Percentiles rank a stretch among this genome's conserved stretches.
Evolutionary conservation across 768 basidiomycete genomes (phyloP).

Genomic region (Heimioporus sp.): DNA sequence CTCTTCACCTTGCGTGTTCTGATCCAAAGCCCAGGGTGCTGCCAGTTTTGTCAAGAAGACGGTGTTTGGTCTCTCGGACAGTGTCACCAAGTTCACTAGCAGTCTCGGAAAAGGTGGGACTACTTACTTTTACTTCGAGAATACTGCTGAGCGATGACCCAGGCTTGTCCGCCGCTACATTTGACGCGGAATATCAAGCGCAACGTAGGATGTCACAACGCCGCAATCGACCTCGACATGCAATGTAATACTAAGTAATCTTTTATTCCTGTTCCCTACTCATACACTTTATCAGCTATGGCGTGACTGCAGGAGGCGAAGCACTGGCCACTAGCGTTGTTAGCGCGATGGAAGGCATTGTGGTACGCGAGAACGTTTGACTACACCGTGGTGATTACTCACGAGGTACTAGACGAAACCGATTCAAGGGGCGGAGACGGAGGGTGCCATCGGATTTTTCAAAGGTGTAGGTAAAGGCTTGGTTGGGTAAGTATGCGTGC

Average conservation of each 20-base stretch:
- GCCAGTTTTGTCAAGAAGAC: slow-evolving; percentile 99
- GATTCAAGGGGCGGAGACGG: slow-evolving; percentile 92
- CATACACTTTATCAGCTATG: slow-evolving; percentile 57
- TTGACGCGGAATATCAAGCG: slow-evolving; percentile 94
- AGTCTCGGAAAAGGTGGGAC: slow-evolving; percentile 88
- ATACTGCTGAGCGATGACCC: not conserved
- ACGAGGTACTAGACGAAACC: slow-evolving; percentile 75
- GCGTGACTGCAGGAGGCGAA: slow-evolving; percentile 93
- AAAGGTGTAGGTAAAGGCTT: slow-evolving; percentile 97
- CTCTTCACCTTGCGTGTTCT: not conserved
- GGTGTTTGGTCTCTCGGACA: slow-evolving; percentile 93
- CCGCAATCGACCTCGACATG: slow-evolving; percentile 94
- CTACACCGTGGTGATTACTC: not conserved
- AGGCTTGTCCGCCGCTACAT: slow-evolving; percentile 95
- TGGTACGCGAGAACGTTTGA: slow-evolving; percentile 48
- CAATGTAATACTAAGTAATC: slow-evolving; percentile 56
- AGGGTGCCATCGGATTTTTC: slow-evolving; percentile 94
- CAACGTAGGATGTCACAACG: slow-evolving; percentile 84
- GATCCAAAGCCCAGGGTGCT: slow-evolving; percentile 64
- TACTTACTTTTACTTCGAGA: not conserved
- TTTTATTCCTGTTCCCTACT: not conserved
- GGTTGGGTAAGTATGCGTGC: slow-evolving; percentile 62
- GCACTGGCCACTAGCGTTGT: slow-evolving; percentile 92
- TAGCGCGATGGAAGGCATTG: slow-evolving; percentile 93
- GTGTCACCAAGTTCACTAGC: slow-evolving; percentile 96